Conservation (phyloP, 768 basidiomycete genomes). For the Lentinula sp. region DNA sequence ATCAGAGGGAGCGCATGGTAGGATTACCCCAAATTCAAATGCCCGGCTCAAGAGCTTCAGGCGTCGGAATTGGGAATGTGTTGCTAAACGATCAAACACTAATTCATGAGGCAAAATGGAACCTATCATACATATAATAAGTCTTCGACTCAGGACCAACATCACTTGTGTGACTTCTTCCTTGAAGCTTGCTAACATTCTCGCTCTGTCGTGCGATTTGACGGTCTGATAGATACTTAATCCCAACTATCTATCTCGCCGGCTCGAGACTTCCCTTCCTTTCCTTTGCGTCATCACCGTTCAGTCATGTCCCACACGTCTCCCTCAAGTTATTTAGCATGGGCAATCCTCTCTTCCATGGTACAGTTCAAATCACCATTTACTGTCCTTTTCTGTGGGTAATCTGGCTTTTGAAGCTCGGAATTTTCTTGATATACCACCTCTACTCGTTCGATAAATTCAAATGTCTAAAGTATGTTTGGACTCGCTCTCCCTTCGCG, state of each 20-base stretch:
- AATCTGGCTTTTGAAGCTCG: slow-evolving; percentile 34
- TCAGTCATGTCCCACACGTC: slow-evolving; percentile 55
- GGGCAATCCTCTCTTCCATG: slow-evolving; percentile 47
- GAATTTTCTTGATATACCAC: slow-evolving; percentile 61
- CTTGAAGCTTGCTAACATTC: neutral
- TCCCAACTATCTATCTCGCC: slow-evolving; percentile 11
- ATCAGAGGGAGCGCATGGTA: neutral
- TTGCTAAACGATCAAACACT: neutral
- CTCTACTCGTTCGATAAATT: slow-evolving; percentile 80
- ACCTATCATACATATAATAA: neutral
- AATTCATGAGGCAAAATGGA: neutral
- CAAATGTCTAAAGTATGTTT: slow-evolving; percentile 56
- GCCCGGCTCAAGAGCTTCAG: neutral
- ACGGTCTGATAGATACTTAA: neutral
- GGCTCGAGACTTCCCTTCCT: slow-evolving; percentile 15
- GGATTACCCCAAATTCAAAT: neutral
- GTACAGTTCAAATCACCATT: slow-evolving; percentile 27
- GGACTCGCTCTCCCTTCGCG: neutral
- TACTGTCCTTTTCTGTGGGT: neutral
- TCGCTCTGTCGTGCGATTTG: neutral
- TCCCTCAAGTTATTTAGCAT: slow-evolving; percentile 55
- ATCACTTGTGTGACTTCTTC: neutral
- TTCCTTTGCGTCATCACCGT: slow-evolving; percentile 10
- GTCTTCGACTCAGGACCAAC: neutral
- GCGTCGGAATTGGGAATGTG: neutral